Percentiles rank a stretch among this genome's conserved stretches.
These are phyloP conservation scores for Ophiocytium majus DNA, from an alignment of 352 stramenopile species.

Conservation along the genomic window DNA sequence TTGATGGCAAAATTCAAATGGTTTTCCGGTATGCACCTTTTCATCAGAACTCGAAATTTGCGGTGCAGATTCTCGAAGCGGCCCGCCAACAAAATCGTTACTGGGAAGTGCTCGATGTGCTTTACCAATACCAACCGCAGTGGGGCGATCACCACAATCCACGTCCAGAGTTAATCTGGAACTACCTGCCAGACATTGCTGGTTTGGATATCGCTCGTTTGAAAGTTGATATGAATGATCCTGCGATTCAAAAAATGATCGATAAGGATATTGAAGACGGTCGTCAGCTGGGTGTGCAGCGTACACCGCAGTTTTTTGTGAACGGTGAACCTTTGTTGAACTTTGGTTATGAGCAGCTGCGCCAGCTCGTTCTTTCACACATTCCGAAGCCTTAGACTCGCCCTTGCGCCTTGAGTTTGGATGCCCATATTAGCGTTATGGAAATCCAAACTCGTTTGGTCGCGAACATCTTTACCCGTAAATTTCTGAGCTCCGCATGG, in stretches of 20 bases:
- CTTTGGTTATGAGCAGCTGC: not conserved
- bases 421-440: too few relatives aligned
- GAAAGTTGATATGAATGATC: not conserved
- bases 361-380: too few relatives aligned
- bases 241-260: not conserved
- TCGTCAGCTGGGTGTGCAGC: not conserved
- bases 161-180: not conserved
- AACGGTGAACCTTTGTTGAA: conserved; percentile 1
- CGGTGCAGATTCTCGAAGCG: conserved; percentile 1
- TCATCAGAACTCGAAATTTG: not conserved
- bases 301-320: not conserved
- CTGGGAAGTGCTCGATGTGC: not conserved
- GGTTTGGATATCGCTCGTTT: not conserved
- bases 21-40: conserved; percentile 1
- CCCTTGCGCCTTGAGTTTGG: too few relatives aligned
- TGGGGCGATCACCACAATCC: not conserved
- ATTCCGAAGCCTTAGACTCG: too few relatives aligned
- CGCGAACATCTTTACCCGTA: too few relatives aligned
- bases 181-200: not conserved
- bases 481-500: too few relatives aligned
- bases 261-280: not conserved
- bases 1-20: conserved; percentile 8
- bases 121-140: not conserved
- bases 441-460: too few relatives aligned
- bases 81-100: not conserved